Evolutionary conservation across 495 filamentous ascomycete genomes (phyloP).

Genomic region (Daldinia childiae): DNA sequence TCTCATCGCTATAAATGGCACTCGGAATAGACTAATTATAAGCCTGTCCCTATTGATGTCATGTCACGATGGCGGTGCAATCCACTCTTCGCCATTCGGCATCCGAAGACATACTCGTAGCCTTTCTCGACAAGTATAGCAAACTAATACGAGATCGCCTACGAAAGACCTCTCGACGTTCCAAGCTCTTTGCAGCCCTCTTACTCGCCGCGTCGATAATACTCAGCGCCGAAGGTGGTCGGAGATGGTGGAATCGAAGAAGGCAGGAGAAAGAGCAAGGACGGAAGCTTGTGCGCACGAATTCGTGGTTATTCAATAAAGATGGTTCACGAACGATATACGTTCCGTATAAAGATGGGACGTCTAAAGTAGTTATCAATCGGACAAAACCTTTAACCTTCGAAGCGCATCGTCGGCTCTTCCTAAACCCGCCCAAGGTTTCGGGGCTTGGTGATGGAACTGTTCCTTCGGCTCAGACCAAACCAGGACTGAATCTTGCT

Average conservation of each 20-base stretch:
- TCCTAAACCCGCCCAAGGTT: conserved; percentile 86
- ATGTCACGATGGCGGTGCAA: conserved; percentile 77
- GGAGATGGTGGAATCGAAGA: conserved; percentile 73
- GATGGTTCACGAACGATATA: conserved; percentile 95
- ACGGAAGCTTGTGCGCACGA: conserved; percentile 80
- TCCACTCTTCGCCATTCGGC: conserved; percentile 77
- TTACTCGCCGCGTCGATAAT: conserved; percentile 79
- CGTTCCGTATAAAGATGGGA: conserved; percentile 87
- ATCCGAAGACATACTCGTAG: conserved; percentile 72
- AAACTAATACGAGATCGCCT: conserved; percentile 68
- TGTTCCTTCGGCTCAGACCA: conserved; percentile 89
- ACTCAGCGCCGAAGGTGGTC: conserved; percentile 75
- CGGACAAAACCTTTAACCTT: conserved; percentile 95
- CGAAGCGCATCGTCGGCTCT: conserved; percentile 92
- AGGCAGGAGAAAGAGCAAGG: conserved; percentile 82
- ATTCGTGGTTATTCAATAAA: conserved; percentile 90
- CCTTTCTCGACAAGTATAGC: conserved; percentile 73
- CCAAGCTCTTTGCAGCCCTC: conserved; percentile 77
- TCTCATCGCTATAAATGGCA: conserved; percentile 28
- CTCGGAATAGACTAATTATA: conserved; percentile 14
- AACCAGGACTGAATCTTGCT: conserved; percentile 95
- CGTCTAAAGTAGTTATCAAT: conserved; percentile 89
- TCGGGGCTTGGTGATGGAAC: conserved; percentile 76
- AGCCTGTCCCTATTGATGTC: conserved; percentile 37
- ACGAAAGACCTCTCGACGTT: conserved; percentile 68